Evolutionary conservation across 2,329 filamentous ascomycete species (phyloP).

Genomic region (Cladobotryum protrusum): DNA sequence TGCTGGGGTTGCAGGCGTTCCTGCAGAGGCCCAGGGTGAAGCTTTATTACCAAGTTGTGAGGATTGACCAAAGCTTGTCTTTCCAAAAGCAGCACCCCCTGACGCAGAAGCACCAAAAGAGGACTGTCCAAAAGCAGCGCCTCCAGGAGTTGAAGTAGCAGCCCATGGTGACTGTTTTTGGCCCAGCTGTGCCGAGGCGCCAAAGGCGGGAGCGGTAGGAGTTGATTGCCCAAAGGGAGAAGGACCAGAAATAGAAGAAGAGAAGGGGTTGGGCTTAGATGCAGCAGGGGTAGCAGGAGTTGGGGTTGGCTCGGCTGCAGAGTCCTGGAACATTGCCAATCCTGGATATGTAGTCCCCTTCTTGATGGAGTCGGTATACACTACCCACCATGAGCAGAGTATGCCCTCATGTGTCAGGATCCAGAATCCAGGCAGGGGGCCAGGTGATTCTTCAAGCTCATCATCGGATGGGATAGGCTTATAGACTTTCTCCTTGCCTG

Average conservation of each 20-base stretch:
- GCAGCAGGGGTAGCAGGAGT: slow-evolving; percentile 23
- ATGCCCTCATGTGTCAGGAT: slow-evolving; percentile 85
- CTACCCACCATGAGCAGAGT: slow-evolving; percentile 81
- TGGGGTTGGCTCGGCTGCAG: slow-evolving; percentile 24
- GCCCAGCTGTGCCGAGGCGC: slow-evolving; percentile 42
- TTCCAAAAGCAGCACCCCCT: slow-evolving; percentile 42
- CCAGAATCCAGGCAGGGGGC: slow-evolving; percentile 77
- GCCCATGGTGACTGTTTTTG: slow-evolving; percentile 49
- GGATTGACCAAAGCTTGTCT: slow-evolving; percentile 48
- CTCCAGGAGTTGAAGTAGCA: slow-evolving; percentile 26
- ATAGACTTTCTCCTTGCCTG: slow-evolving; percentile 68
- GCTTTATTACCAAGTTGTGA: slow-evolving; percentile 40
- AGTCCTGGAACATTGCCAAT: slow-evolving; percentile 45
- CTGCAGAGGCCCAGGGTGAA: slow-evolving; percentile 47
- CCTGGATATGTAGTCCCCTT: slow-evolving; percentile 67
- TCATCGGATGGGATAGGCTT: slow-evolving; percentile 71
- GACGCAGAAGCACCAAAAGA: slow-evolving; percentile 36
- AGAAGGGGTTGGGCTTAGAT: slow-evolving; percentile 21
- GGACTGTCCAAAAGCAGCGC: slow-evolving; percentile 38
- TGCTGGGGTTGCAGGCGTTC: slow-evolving; percentile 29
- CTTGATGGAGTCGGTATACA: slow-evolving; percentile 82
- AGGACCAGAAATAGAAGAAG: slow-evolving; percentile 18
- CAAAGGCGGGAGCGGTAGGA: slow-evolving; percentile 38
- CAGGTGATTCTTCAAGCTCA: slow-evolving; percentile 71
- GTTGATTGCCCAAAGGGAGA: slow-evolving; percentile 39